These are phyloP conservation scores for Cyberlindnera petersonii DNA, from an alignment of 805 yeast species.

Conservation along the genomic window DNA sequence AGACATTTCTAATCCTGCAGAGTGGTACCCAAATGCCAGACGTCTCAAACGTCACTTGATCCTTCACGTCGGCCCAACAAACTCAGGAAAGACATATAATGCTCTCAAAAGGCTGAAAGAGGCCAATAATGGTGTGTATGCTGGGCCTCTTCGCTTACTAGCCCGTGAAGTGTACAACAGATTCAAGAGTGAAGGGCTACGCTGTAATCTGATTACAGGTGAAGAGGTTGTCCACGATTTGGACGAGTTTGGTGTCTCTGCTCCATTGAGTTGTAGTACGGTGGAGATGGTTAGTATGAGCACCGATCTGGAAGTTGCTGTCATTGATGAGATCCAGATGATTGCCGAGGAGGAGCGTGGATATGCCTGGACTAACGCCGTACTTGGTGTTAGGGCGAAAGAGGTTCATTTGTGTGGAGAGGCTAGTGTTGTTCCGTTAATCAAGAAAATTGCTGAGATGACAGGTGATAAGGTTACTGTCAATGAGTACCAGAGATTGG, in stretches of 20 bases:
- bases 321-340: slow-evolving; percentile 96
- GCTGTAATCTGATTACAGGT: slow-evolving; percentile 91
- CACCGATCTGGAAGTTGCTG: slow-evolving; percentile 75
- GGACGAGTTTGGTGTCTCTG: slow-evolving; percentile 68
- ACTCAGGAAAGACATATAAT: slow-evolving; percentile 88
- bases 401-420: slow-evolving; percentile 95
- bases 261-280: slow-evolving; percentile 80
- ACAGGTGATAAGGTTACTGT: slow-evolving; percentile 84
- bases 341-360: slow-evolving; percentile 77
- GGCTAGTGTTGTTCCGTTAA: slow-evolving; percentile 69
- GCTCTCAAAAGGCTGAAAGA: slow-evolving; percentile 67
- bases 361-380: slow-evolving; percentile 90
- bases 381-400: slow-evolving; percentile 79
- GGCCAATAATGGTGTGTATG: slow-evolving; percentile 78
- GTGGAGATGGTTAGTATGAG: slow-evolving; percentile 85
- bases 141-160: slow-evolving; percentile 87
- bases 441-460: slow-evolving; percentile 51
- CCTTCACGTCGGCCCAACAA: slow-evolving; percentile 98
- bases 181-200: slow-evolving; percentile 58
- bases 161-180: slow-evolving; percentile 91
- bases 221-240: slow-evolving; percentile 78
- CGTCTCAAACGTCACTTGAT: slow-evolving; percentile 70
- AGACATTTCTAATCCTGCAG: slow-evolving; percentile 57
- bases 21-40: slow-evolving; percentile 86
- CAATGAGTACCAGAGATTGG: slow-evolving; percentile 68